Evolutionary conservation across 2,329 filamentous ascomycete genomes (phyloP), one percentile per base, ranked within the genome.

Genomic region (Trichophyton rubrum): DNA sequence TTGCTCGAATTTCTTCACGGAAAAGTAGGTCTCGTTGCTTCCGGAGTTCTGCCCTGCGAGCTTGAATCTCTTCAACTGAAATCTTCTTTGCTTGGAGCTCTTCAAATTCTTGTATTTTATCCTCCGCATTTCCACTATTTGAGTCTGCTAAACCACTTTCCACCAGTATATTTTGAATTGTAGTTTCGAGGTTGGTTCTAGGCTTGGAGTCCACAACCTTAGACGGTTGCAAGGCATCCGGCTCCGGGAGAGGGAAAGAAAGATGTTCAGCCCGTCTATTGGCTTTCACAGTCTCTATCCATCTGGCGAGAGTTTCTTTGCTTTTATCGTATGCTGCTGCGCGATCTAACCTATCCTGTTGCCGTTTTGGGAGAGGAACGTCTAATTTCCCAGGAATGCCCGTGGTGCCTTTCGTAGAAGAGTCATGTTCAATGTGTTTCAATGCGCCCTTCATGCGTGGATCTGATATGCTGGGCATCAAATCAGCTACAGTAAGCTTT

Each of bases 281-380:
- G 35, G 89, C 85, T 75, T 96, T 95, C 68, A 99, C 90, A 0
- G 93, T 97, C 63, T 96, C 92, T 35, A 87, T 87, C 93, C 93
- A 99, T 67, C 90, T 85, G 64, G 89, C 85, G 27, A 99, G 79
- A 0, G 90, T 92, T 73, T 96, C 87, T 68, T 95, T 96, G 58
- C 90, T 91, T 78, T 96, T 91, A 40, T 90, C 85, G 67, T 91
- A 95, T 2, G 93, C 93, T 24, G 85, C 90, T 59, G 80, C 79
- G 58, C 93, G 88, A 68, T 95, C 87, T 15, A 96, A 75, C 57
- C 85, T 85, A 70, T 91, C 90, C 72, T 97, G 92, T 67, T 95
- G 88, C 63, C 91, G 83, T 70, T 88, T 90, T 1, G 89, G 84
- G 3, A 96, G 79, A 13, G 92, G 91, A 1, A 91, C 88, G 33